Percentiles rank a stretch among this genome's conserved stretches.
These are phyloP conservation scores for Saitozyma sp. DNA, from an alignment of 768 basidiomycete genomes.

Conservation along the genomic window DNA sequence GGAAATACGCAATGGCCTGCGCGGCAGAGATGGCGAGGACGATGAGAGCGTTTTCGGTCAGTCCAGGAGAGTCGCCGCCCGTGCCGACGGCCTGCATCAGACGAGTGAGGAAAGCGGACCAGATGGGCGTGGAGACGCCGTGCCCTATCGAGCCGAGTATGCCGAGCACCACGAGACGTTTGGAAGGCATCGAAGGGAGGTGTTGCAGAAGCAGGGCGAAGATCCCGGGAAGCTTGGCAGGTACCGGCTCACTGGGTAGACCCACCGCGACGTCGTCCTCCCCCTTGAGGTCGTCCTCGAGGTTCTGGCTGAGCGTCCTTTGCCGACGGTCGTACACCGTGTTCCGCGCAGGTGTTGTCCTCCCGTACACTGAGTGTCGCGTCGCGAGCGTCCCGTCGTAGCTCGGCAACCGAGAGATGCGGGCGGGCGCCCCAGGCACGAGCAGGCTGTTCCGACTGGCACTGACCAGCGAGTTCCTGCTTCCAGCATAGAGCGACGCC, in stretches of 20 bases:
- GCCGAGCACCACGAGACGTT: conserved; percentile 69
- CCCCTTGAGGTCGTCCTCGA: conserved; percentile 33
- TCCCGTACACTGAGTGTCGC: no score
- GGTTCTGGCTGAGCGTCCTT: conserved; percentile 17
- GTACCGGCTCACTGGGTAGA: not conserved
- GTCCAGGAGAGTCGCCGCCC: conserved; percentile 41
- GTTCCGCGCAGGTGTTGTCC: not conserved
- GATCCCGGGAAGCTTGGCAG: conserved; percentile 10
- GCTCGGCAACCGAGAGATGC: not conserved
- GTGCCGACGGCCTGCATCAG: conserved; percentile 61
- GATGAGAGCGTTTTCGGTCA: conserved; percentile 43
- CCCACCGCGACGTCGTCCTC: conserved; percentile 9
- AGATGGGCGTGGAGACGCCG: conserved; percentile 85
- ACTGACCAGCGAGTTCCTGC: conserved; percentile 3
- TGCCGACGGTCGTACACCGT: not conserved
- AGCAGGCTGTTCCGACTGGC: not conserved
- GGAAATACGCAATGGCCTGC: conserved; percentile 72
- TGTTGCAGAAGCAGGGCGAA: conserved; percentile 49
- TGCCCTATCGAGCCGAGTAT: conserved; percentile 67
- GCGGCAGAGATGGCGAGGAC: conserved; percentile 68
- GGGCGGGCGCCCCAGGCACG: not conserved
- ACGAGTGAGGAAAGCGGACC: conserved; percentile 82
- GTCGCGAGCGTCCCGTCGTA: no score
- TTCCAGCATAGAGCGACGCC: not conserved
- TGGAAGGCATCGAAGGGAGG: conserved; percentile 73